A percentile compares a stretch with the other conserved stretches of the same genome.
Conservation (phyloP, 1,284 basidiomycete genomes). For the Sphagnurus paluster region DNA sequence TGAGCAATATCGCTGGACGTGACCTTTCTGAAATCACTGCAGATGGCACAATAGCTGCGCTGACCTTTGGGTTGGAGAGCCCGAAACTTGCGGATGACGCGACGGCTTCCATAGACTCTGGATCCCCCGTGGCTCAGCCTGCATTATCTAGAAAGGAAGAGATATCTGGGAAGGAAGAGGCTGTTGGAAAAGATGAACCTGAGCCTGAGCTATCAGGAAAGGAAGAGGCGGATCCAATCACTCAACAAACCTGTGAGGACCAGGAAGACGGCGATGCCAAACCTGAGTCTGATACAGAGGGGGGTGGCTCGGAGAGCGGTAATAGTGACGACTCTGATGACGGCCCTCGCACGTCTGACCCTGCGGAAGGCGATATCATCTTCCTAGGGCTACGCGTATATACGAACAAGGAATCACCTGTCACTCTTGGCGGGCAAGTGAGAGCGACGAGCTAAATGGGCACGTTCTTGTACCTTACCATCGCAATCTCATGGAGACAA, state of each 20-base stretch:
- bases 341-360: not conserved
- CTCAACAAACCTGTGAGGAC: not conserved
- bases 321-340: not conserved
- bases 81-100: conserved; percentile 14
- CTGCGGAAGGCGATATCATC: conserved; percentile 27
- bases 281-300: no score
- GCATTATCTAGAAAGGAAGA: no score
- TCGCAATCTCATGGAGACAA: no score
- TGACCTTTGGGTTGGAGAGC: conserved; percentile 8
- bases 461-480: no score
- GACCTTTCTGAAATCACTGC: conserved; percentile 38
- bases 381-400: conserved; percentile 40
- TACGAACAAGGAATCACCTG: conserved; percentile 34
- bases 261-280: conserved; percentile 5
- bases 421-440: conserved; percentile 34
- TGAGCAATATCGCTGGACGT: conserved; percentile 34
- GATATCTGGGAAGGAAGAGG: no score
- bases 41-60: conserved; percentile 22
- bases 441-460: no score
- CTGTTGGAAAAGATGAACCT: no score
- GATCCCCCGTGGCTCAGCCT: no score
- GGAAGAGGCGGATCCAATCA: not conserved
- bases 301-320: not conserved
- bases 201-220: no score
- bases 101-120: not conserved